Evolutionary conservation across 164 flowering plant genomes (phyloP), one percentile per base, ranked within the genome.

Genomic region (Echeveria elegans): DNA sequence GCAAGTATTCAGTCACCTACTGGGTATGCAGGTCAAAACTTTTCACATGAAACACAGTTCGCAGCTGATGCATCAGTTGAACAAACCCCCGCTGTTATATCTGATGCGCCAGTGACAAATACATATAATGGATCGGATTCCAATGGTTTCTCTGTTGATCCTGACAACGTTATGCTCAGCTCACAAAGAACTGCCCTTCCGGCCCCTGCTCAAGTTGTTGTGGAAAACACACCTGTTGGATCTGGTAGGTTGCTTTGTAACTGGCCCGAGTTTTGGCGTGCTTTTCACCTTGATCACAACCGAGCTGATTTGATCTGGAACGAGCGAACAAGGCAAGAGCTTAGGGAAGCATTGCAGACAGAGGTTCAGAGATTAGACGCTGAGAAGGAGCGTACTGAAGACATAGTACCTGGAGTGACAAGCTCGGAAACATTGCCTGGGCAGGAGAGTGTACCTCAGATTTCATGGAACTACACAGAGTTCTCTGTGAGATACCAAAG

Each of bases 251-350:
- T 91, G 63, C 80, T 94, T 24, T 85, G 87, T 73, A 94, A 94
- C 78, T 94, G 97, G 99, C 86, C 84, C 72, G 99, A 88, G 76
- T 94, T 94, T 76, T 94, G 99, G 97, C 83, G 94, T 68, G 99
- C 91, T 64, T 94, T 94, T 81, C 84, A 88, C 74, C 86, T 94
- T 69, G 99, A 94, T 75, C 99, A 94, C 66, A 94, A 94, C 71
- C 99, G 97, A 76, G 99, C 99, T 21, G 97, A 94, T 76, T 79
- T 94, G 69, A 88, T 94, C 24, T 94, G 99, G 99, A 94, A 94
- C 77, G 99, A 94, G 79, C 90, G 96, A 10, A 91, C 96, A 5
- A 76, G 99, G 81, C 97, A 94, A 77, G 99, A 94, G 70, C 72
- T 91, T 66, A 79, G 89, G 70, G 96, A 86, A 72, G 84, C 92